A percentile compares a stretch with the other conserved stretches of the same genome.
These are phyloP conservation scores for Diaporthe eres DNA, from an alignment of 2,329 filamentous ascomycete genomes.

Conservation along the genomic window DNA sequence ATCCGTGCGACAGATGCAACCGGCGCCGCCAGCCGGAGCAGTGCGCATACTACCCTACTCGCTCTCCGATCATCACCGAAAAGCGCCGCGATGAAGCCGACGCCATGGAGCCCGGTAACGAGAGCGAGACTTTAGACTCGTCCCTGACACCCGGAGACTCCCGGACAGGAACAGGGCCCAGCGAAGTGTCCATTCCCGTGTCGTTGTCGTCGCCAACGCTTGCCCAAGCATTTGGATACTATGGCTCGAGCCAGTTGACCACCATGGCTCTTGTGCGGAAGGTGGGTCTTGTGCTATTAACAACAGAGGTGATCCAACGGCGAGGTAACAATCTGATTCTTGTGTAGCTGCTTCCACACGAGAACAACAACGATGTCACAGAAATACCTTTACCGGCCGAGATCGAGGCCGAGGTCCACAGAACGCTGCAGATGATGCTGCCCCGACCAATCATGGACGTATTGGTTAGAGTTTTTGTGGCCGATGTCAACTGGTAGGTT, in stretches of 20 bases:
- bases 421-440: not conserved
- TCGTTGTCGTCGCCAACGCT: not conserved
- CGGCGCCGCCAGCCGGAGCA: not conserved
- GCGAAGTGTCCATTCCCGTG: not conserved
- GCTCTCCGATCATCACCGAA: not conserved
- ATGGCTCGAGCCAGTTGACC: not conserved
- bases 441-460: not conserved
- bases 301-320: not conserved
- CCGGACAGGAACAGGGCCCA: not conserved
- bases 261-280: not conserved
- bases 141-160: not conserved
- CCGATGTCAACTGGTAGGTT: not conserved
- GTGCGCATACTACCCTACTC: not conserved
- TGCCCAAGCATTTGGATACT: not conserved
- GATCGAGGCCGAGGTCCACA: not conserved
- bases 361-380: not conserved
- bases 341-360: not conserved
- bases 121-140: not conserved
- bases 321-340: not conserved
- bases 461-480: not conserved
- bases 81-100: not conserved
- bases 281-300: not conserved
- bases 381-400: not conserved
- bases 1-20: slow-evolving; percentile 2
- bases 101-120: not conserved